Evolutionary conservation across 768 basidiomycete genomes (phyloP).

Genomic region (Panaeolus cyanescens): DNA sequence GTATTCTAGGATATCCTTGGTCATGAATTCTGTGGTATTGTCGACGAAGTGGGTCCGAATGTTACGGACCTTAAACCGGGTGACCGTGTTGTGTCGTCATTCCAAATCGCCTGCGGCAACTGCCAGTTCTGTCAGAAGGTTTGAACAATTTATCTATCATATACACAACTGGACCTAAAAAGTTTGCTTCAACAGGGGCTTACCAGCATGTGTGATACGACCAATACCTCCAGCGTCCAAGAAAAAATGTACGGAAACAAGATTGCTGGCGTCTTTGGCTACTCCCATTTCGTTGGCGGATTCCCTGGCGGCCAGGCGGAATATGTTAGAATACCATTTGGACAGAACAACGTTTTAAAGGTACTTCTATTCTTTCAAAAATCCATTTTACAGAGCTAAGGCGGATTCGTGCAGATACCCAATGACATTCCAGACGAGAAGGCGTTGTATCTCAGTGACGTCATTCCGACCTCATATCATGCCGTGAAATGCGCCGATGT

Average conservation of each 20-base stretch:
- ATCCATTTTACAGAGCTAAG: background rate
- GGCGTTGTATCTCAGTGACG: constrained; percentile 56
- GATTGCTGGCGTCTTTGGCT: constrained; percentile 73
- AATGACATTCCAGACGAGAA: constrained; percentile 65
- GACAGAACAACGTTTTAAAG: constrained; percentile 60
- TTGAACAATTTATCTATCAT: constrained; percentile 16
- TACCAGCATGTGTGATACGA: background rate
- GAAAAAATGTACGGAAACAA: constrained; percentile 65
- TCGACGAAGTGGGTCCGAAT: constrained; percentile 65
- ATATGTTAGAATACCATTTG: constrained; percentile 72
- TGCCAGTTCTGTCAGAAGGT: constrained; percentile 77
- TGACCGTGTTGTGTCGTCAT: constrained; percentile 76
- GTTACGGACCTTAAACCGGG: constrained; percentile 63
- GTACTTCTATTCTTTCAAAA: background rate
- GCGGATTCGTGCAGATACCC: constrained; percentile 52
- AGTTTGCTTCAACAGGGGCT: background rate
- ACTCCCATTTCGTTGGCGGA: constrained; percentile 73
- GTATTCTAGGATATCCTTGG: background rate
- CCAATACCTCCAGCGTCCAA: constrained; percentile 37
- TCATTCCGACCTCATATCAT: constrained; percentile 77
- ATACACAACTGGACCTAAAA: background rate
- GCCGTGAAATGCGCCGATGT: constrained; percentile 73
- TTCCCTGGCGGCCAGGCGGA: constrained; percentile 78
- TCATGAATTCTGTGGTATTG: constrained; percentile 38
- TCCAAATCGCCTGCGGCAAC: constrained; percentile 77